Percentiles rank a stretch among this genome's conserved stretches.
Evolutionary conservation across 2,329 filamentous ascomycete genomes (phyloP).

Genomic region (Microcyclosporella mali): DNA sequence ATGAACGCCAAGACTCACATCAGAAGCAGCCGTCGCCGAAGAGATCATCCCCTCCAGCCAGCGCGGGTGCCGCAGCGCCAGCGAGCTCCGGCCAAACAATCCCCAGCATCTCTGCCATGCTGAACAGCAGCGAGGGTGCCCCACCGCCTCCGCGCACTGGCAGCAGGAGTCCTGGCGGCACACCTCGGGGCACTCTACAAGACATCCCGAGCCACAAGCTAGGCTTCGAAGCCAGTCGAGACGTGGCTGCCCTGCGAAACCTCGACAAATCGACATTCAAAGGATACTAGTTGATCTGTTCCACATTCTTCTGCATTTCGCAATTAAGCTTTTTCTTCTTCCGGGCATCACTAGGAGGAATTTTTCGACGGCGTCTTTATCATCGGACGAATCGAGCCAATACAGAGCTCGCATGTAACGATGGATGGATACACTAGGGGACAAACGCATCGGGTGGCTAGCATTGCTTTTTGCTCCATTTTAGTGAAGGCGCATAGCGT

Average conservation of each 20-base stretch:
- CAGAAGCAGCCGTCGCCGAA: slow-evolving; percentile 13
- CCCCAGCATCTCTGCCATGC: slow-evolving; percentile 48
- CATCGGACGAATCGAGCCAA: too few species aligned
- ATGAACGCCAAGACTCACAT: slow-evolving; percentile 5
- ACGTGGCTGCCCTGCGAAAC: slow-evolving; percentile 32
- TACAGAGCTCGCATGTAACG: too few species aligned
- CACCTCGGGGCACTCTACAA: slow-evolving; percentile 24
- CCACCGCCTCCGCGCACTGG: slow-evolving; percentile 22
- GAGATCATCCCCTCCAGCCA: slow-evolving; percentile 19
- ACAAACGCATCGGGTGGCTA: too few species aligned
- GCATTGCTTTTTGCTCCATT: too few species aligned
- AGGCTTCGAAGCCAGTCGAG: slow-evolving; percentile 33
- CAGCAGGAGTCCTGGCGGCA: slow-evolving; percentile 28
- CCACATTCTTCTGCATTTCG: too few species aligned
- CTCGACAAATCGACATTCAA: slow-evolving; percentile 35
- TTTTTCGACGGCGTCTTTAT: too few species aligned
- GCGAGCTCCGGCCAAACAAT: slow-evolving; percentile 36
- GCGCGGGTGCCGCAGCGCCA: slow-evolving; percentile 29
- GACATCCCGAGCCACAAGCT: slow-evolving; percentile 35
- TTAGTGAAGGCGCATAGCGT: too few species aligned
- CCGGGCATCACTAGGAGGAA: too few species aligned
- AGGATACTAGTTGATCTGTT: slow-evolving; percentile 3
- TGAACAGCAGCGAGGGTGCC: slow-evolving; percentile 31
- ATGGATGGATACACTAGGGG: too few species aligned
- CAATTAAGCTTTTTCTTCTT: too few species aligned